A percentile compares a stretch with the other conserved stretches of the same genome.
Conservation (phyloP, 805 yeast genomes). For the Lachancea sp. region DNA sequence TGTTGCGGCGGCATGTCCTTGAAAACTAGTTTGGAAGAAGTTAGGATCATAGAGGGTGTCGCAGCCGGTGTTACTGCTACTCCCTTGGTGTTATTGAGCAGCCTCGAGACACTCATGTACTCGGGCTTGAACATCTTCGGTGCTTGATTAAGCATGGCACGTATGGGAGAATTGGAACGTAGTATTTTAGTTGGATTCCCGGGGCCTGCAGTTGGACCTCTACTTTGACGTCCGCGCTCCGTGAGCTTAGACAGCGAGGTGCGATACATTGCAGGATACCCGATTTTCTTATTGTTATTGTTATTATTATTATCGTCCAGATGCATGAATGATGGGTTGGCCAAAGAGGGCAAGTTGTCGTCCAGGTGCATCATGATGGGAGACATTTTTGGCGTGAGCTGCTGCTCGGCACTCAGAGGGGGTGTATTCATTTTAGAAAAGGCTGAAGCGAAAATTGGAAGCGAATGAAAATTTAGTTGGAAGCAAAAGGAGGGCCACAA, state of each 20-base stretch:
- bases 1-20: not conserved
- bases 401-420: slow-evolving; percentile 24
- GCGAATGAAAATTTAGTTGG: slow-evolving; percentile 9
- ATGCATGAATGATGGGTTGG: slow-evolving; percentile 28
- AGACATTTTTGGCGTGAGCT: slow-evolving; percentile 25
- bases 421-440: slow-evolving; percentile 23
- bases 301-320: slow-evolving; percentile 16
- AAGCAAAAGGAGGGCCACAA: not conserved
- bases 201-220: slow-evolving; percentile 10
- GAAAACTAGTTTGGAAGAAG: slow-evolving; percentile 6
- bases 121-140: slow-evolving; percentile 31
- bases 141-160: slow-evolving; percentile 19
- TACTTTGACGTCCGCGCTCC: slow-evolving; percentile 14
- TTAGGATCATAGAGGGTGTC: slow-evolving; percentile 22
- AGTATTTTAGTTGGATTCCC: slow-evolving; percentile 16
- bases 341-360: slow-evolving; percentile 18
- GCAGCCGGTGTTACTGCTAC: not conserved
- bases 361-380: slow-evolving; percentile 28
- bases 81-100: slow-evolving; percentile 3
- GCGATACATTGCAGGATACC: slow-evolving; percentile 20
- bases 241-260: slow-evolving; percentile 31
- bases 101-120: slow-evolving; percentile 14
- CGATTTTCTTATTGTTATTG: slow-evolving; percentile 7
- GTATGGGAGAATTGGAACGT: slow-evolving; percentile 27
- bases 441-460: not conserved